phyloP scores from a whole-genome alignment of 306 rosid genomes.

The Trifolium fragiferum region DNA sequence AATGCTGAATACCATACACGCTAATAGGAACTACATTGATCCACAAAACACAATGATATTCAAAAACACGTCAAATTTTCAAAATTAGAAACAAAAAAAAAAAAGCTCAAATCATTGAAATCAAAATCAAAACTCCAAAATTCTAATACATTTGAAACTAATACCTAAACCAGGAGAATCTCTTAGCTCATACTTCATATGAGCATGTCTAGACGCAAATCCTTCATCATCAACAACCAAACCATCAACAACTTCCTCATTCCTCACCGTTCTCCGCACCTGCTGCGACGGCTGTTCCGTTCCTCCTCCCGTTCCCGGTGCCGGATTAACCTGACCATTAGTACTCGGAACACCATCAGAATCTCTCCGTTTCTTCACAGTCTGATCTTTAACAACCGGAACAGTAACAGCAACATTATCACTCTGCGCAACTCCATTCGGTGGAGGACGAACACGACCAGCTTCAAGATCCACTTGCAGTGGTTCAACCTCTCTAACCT shows the following conservation, averaged over 20 bases:
- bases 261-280: conserved; percentile 56
- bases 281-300: conserved; percentile 52
- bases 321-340: conserved; percentile 40
- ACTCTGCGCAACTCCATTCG: conserved; percentile 48
- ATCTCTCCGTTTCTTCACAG: conserved; percentile 70
- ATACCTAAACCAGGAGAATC: conserved; percentile 92
- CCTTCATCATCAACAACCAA: conserved; percentile 71
- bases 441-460: conserved; percentile 49
- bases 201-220: conserved; percentile 65
- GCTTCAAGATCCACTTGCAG: conserved; percentile 67
- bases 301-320: conserved; percentile 10
- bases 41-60: background rate
- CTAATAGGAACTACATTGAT: conserved; percentile 76
- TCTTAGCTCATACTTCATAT: conserved; percentile 88
- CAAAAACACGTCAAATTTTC: conserved; percentile 27
- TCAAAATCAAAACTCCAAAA: too few relatives aligned
- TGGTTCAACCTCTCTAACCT: conserved; percentile 19
- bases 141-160: background rate
- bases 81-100: background rate
- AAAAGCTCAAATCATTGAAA: background rate
- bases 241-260: conserved; percentile 69
- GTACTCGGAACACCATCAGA: conserved; percentile 64
- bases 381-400: conserved; percentile 49
- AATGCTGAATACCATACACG: conserved; percentile 90
- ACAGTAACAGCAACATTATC: conserved; percentile 37